phyloP scores from a whole-genome alignment of 345 rosid species.

The Camelina laxa region DNA sequence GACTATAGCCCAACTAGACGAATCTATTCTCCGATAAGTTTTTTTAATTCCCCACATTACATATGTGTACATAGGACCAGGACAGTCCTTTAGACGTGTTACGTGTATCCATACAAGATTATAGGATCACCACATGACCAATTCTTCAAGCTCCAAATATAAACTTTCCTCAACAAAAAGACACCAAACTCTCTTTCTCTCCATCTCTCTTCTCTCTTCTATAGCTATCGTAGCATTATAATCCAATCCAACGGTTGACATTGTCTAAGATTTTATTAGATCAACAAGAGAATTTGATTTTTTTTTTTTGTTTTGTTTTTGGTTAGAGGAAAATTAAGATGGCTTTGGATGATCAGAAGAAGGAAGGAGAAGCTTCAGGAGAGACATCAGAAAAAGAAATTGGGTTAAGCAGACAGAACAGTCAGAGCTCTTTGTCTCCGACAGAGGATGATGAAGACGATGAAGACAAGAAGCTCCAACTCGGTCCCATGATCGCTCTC shows the following conservation, averaged over 20 bases:
- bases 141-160: slow-evolving; percentile 52
- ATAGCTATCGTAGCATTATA: slow-evolving; percentile 9
- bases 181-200: slow-evolving; percentile 16
- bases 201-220: slow-evolving; percentile 45
- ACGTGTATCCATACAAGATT: slow-evolving; percentile 32
- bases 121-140: slow-evolving; percentile 84
- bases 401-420: slow-evolving; percentile 43
- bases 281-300: slow-evolving; percentile 5
- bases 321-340: slow-evolving; percentile 26
- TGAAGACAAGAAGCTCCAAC: slow-evolving; percentile 41
- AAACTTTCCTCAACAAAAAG: slow-evolving; percentile 38
- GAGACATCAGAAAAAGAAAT: slow-evolving; percentile 37
- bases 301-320: slow-evolving; percentile 6
- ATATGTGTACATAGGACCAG: not conserved
- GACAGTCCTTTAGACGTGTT: slow-evolving; percentile 19
- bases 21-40: not conserved
- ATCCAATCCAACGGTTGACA: slow-evolving; percentile 16
- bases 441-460: slow-evolving; percentile 49
- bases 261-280: slow-evolving; percentile 13
- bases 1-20: slow-evolving; percentile 20
- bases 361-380: slow-evolving; percentile 35
- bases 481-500: slow-evolving; percentile 56
- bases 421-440: slow-evolving; percentile 42
- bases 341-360: slow-evolving; percentile 42
- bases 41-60: not conserved